Percentiles rank a stretch among this genome's conserved stretches.
Evolutionary conservation across 495 filamentous ascomycete species (phyloP).

Genomic region (Annulohypoxylon nitens): DNA sequence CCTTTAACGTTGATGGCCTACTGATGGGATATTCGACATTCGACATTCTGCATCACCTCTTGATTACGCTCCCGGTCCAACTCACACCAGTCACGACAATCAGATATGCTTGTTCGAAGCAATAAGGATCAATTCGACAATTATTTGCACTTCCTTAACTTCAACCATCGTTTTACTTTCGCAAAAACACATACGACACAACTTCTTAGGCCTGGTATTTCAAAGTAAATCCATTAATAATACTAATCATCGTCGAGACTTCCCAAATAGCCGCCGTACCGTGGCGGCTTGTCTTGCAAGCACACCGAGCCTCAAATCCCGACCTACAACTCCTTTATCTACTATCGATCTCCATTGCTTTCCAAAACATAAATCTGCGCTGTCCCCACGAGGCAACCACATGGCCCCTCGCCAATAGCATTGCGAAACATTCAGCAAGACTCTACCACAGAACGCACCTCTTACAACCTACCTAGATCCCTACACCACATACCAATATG

Average conservation of each 20-base stretch:
- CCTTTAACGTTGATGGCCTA: background rate
- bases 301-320: constrained; percentile 14
- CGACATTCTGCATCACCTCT: constrained; percentile 19
- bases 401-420: constrained; percentile 50
- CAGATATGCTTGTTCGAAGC: constrained; percentile 44
- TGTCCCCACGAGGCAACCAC: constrained; percentile 32
- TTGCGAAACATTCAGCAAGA: constrained; percentile 1
- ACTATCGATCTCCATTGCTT: constrained; percentile 2
- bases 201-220: constrained; percentile 14
- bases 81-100: background rate
- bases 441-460: constrained; percentile 19
- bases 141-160: constrained; percentile 35
- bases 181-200: background rate
- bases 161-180: constrained; percentile 4
- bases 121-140: constrained; percentile 24
- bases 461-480: constrained; percentile 6
- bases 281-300: constrained; percentile 1
- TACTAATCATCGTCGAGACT: constrained; percentile 28
- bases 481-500: constrained; percentile 65
- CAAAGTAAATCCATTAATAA: constrained; percentile 20
- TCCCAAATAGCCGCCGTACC: background rate
- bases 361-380: constrained; percentile 27
- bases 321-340: constrained; percentile 8
- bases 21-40: constrained; percentile 30
- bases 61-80: constrained; percentile 26